These are phyloP conservation scores for Posidonia australis DNA, from an alignment of 106 monocot species.

Conservation along the genomic window DNA sequence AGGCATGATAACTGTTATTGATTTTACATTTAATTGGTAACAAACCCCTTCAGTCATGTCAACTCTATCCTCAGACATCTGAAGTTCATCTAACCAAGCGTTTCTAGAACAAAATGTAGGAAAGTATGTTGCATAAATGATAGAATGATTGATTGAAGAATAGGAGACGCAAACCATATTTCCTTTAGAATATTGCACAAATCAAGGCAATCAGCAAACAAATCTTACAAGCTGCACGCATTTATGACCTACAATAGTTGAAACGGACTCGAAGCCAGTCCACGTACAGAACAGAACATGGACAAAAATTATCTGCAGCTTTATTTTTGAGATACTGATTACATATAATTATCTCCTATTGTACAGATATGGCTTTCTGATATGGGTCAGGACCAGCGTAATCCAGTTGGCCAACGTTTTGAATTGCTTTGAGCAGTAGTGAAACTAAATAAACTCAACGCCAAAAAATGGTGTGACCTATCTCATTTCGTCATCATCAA, in stretches of 20 bases:
- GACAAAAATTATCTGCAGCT: not conserved
- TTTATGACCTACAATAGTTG: not conserved
- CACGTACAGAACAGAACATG: not conserved
- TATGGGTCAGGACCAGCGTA: not conserved
- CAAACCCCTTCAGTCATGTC: too few relatives aligned
- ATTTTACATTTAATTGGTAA: too few relatives aligned
- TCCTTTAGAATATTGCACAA: not conserved
- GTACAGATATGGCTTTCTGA: not conserved
- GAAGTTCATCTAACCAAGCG: not conserved
- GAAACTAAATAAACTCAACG: not conserved
- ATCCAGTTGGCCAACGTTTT: not conserved
- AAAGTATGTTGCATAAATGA: too few relatives aligned
- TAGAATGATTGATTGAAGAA: not conserved
- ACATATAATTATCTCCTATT: not conserved
- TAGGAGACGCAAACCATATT: not conserved
- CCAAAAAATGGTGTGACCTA: not conserved
- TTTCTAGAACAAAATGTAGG: not conserved
- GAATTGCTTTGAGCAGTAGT: not conserved
- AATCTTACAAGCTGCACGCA: not conserved
- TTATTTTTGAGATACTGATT: not conserved
- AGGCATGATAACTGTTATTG: too few relatives aligned
- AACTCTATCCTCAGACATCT: too few relatives aligned
- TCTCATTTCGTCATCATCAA: not conserved
- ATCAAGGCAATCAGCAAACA: not conserved
- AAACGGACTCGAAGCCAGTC: constrained; percentile 1